Evolutionary conservation across 345 rosid species (phyloP), one percentile per base, ranked within the genome.

Genomic region (Hirschfeldia incana): DNA sequence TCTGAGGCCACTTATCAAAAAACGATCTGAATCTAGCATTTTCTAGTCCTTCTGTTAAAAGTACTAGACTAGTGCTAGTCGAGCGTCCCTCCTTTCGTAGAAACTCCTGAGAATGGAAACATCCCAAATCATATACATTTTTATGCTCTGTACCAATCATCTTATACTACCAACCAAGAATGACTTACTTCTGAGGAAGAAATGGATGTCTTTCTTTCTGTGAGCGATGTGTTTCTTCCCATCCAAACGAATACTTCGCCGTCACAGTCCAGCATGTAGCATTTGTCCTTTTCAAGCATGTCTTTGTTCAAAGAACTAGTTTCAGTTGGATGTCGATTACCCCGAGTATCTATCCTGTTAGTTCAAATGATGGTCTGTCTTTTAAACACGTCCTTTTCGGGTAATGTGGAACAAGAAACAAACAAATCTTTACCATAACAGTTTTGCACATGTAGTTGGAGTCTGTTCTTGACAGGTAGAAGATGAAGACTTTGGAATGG

Each of bases 11-110:
- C 70, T 81, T 82, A 34, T 81, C 73, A 69, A 93, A 93, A 76
- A 85, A 75, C 64, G 92, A 93, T 80, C 79, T 87, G 77, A 93
- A 93, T 39, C 66, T 65, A 15, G 86, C 81, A 72, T 91, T 90
- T 79, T 93, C 98, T 27, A 88, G 76, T 76, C 97, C 97, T 85
- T 93, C 93, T 58, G 93, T 88, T 70, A 91, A 64, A 79, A 88
- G 85, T 26, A 90, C 87, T 69, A 90, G 78, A 80, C 86, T 88
- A 44, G 92, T 82, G 57, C 78, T 79, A 17, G 73, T 74, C 42
- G 89, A 88, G 66, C 94, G 87, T 78, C 85, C 93, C 75, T 91
- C 87, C 69, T 78, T 82, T 78, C 89, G 78, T 67, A 90, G 82
- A 77, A 85, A 86, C 28, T 80, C 84, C 95, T 90, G 83, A 76